A percentile compares a stretch with the other conserved stretches of the same genome.
These are phyloP conservation scores for Pseudogymnoascus sp. DNA, from an alignment of 2,329 filamentous ascomycete species.

Conservation along the genomic window DNA sequence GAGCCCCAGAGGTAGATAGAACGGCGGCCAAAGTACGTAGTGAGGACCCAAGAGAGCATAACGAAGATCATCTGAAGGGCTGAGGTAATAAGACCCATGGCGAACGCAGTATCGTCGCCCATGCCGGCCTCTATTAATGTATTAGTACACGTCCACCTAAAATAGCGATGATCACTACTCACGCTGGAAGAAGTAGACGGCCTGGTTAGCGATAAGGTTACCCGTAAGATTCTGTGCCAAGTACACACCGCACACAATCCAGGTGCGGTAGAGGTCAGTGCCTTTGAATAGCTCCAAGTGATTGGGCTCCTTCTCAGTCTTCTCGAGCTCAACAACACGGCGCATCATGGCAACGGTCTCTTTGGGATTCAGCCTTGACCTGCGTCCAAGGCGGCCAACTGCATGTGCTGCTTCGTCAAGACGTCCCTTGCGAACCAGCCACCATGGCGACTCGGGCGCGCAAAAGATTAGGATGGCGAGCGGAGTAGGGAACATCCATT, in stretches of 20 bases:
- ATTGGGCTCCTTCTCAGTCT: slow-evolving; percentile 33
- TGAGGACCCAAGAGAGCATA: slow-evolving; percentile 62
- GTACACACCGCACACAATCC: slow-evolving; percentile 51
- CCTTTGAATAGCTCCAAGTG: slow-evolving; percentile 48
- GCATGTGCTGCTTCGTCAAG: slow-evolving; percentile 35
- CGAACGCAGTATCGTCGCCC: slow-evolving; percentile 46
- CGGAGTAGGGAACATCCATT: slow-evolving; percentile 47
- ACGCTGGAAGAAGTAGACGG: slow-evolving; percentile 51
- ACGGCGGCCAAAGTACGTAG: slow-evolving; percentile 51
- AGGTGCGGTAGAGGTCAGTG: slow-evolving; percentile 46
- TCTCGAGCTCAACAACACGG: slow-evolving; percentile 49
- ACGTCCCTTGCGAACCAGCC: slow-evolving; percentile 41
- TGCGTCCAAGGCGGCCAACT: slow-evolving; percentile 43
- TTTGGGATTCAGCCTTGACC: slow-evolving; percentile 30
- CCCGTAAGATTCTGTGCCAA: slow-evolving; percentile 55
- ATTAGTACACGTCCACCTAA: slow-evolving; percentile 4
- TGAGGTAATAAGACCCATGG: slow-evolving; percentile 57
- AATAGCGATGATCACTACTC: slow-evolving; percentile 9
- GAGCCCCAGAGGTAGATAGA: slow-evolving; percentile 13
- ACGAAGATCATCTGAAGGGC: slow-evolving; percentile 55
- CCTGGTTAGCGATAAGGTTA: slow-evolving; percentile 57
- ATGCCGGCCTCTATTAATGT: slow-evolving; percentile 51
- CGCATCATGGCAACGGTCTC: slow-evolving; percentile 53
- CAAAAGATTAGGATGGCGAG: slow-evolving; percentile 42
- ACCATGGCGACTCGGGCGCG: slow-evolving; percentile 40